Evolutionary conservation across 2,329 filamentous ascomycete genomes (phyloP).

Genomic region (Beauveria pseudobassiana): DNA sequence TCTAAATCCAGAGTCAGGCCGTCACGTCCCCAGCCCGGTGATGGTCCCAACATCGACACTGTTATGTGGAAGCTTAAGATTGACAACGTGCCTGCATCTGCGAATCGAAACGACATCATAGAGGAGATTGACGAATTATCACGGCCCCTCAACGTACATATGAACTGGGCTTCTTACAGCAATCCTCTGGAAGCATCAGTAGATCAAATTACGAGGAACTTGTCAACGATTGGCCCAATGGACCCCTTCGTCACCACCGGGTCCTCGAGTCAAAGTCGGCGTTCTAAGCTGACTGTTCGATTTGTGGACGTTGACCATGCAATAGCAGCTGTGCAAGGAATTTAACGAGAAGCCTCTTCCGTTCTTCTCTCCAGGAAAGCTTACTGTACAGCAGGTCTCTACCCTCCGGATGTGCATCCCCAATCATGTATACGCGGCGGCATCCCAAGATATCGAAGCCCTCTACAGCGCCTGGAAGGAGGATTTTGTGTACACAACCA

Average conservation of each 20-base stretch:
- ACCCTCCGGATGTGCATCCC: slow-evolving; percentile 1
- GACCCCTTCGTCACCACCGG: background rate
- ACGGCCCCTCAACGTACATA: background rate
- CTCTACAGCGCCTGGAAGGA: background rate
- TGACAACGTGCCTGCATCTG: background rate
- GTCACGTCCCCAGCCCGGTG: background rate
- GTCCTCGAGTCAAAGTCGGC: background rate
- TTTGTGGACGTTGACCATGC: background rate
- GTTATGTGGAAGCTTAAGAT: background rate
- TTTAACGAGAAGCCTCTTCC: background rate
- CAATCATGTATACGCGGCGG: background rate
- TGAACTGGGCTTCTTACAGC: background rate
- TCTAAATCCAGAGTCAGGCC: background rate
- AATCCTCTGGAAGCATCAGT: background rate
- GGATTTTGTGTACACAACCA: background rate
- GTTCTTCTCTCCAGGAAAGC: background rate
- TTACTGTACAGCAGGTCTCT: slow-evolving; percentile 5
- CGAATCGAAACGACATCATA: background rate
- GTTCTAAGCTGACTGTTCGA: slow-evolving; percentile 1
- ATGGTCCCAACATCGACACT: background rate
- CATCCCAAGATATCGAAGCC: slow-evolving; percentile 4
- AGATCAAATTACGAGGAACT: background rate
- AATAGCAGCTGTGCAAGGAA: background rate
- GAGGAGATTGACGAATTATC: background rate
- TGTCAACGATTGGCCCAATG: slow-evolving; percentile 2